A percentile compares a stretch with the other conserved stretches of the same genome.
Conservation (phyloP, 192 early-diverging fungal species). For the Coemansia sp. region DNA sequence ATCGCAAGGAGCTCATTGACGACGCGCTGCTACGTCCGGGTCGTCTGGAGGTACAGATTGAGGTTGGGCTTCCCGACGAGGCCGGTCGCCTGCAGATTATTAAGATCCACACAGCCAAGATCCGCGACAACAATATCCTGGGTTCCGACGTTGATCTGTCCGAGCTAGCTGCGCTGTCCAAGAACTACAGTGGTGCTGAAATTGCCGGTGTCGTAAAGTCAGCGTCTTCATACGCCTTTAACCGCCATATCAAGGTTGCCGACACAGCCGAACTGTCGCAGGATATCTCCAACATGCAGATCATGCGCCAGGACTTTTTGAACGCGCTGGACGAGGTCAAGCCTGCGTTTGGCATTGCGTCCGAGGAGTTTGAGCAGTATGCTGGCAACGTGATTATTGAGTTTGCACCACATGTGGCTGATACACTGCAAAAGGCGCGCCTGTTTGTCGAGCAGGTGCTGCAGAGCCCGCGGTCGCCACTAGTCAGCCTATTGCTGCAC, state of each 20-base stretch:
- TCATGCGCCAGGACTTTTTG: conserved; percentile 83
- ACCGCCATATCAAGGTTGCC: conserved; percentile 93
- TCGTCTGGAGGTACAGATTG: conserved; percentile 96
- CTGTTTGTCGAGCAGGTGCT: conserved; percentile 73
- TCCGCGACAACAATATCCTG: conserved; percentile 76
- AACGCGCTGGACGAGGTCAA: conserved; percentile 88
- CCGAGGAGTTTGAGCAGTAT: conserved; percentile 85
- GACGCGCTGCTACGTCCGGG: conserved; percentile 95
- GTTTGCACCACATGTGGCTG: conserved; percentile 64
- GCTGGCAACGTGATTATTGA: conserved; percentile 84
- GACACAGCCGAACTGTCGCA: conserved; percentile 73
- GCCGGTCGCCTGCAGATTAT: conserved; percentile 88
- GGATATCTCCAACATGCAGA: conserved; percentile 88
- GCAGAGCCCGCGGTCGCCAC: conserved; percentile 78
- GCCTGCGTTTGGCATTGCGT: conserved; percentile 92
- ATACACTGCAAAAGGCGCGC: conserved; percentile 59
- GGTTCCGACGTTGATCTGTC: conserved; percentile 77
- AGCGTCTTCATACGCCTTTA: conserved; percentile 94
- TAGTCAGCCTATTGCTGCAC: conserved; percentile 88
- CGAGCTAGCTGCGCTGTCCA: conserved; percentile 85
- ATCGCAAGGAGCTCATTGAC: conserved; percentile 96
- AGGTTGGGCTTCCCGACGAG: conserved; percentile 93
- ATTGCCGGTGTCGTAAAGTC: conserved; percentile 90
- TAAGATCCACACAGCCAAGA: conserved; percentile 90
- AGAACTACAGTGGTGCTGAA: conserved; percentile 98